phyloP scores from a whole-genome alignment of 2,329 filamentous ascomycete species.

The Scleromitrula shiraiana region DNA sequence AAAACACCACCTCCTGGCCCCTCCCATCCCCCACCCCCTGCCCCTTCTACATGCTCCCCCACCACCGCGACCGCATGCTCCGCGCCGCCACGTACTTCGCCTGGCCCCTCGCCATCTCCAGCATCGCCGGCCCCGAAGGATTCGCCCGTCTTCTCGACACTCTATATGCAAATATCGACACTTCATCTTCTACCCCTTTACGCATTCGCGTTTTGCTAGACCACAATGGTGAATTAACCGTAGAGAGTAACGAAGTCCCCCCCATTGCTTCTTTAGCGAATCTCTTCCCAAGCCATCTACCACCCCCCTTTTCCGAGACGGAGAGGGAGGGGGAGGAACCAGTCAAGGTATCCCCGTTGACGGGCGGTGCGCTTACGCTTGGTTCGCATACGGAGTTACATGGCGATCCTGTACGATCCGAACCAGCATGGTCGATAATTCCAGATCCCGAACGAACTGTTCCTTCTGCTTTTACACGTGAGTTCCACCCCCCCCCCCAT shows the following conservation, averaged over 20 bases:
- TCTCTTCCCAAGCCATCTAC: slow-evolving; percentile 50
- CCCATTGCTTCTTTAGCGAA: slow-evolving; percentile 39
- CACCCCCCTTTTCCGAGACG: slow-evolving; percentile 29
- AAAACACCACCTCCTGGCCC: slow-evolving; percentile 27
- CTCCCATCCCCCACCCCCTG: slow-evolving; percentile 41
- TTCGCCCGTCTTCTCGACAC: slow-evolving; percentile 36
- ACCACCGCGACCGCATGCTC: slow-evolving; percentile 73
- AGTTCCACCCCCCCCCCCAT: too few relatives aligned
- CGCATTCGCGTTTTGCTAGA: slow-evolving; percentile 50
- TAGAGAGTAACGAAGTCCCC: slow-evolving; percentile 34
- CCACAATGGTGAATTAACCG: slow-evolving; percentile 38
- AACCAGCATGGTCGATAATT: slow-evolving; percentile 2
- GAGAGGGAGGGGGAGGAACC: too few relatives aligned
- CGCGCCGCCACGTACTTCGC: slow-evolving; percentile 49
- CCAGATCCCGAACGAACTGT: slow-evolving; percentile 33
- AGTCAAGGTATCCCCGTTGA: slow-evolving; percentile 22
- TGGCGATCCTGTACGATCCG: slow-evolving; percentile 20
- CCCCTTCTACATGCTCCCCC: slow-evolving; percentile 70
- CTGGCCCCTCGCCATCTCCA: slow-evolving; percentile 41
- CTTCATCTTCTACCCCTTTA: slow-evolving; percentile 31
- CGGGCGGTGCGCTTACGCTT: slow-evolving; percentile 23
- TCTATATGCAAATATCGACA: slow-evolving; percentile 28
- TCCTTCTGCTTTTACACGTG: slow-evolving; percentile 60
- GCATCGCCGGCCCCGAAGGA: slow-evolving; percentile 39
- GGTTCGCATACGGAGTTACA: slow-evolving; percentile 18